Percentiles rank a stretch among this genome's conserved stretches.
Evolutionary conservation across 345 rosid species (phyloP).

Genomic region (Eucalyptus urophylla): DNA sequence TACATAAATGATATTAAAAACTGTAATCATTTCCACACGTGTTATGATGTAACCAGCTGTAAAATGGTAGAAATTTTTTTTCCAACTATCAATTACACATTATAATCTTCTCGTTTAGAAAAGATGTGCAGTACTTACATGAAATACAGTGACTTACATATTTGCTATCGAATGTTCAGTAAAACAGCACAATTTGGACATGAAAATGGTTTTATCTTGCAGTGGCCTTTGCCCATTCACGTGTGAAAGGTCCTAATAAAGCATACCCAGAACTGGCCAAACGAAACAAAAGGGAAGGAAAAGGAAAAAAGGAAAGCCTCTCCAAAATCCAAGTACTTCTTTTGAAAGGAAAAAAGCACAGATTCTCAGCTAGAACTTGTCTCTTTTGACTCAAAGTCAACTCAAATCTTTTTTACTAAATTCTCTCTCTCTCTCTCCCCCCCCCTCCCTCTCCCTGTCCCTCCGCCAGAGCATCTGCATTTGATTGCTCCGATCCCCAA

Average conservation of each 20-base stretch:
- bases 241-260: background rate
- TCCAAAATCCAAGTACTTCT: background rate
- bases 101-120: background rate
- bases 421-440: background rate
- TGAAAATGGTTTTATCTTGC: background rate
- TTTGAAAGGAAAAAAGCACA: background rate
- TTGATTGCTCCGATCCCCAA: background rate
- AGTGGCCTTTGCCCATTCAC: background rate
- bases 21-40: background rate
- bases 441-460: background rate
- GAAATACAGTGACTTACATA: background rate
- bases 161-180: background rate
- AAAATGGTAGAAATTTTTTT: background rate
- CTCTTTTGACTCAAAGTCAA: background rate
- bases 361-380: background rate
- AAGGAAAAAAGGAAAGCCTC: background rate
- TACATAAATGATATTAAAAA: background rate
- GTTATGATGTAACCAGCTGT: background rate
- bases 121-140: background rate
- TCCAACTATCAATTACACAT: background rate
- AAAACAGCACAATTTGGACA: background rate
- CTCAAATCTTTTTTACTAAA: background rate
- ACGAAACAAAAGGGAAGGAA: background rate
- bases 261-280: background rate
- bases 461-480: background rate